These are phyloP conservation scores for Leccinellum rugosiceps DNA, from an alignment of 768 basidiomycete species.

Conservation along the genomic window DNA sequence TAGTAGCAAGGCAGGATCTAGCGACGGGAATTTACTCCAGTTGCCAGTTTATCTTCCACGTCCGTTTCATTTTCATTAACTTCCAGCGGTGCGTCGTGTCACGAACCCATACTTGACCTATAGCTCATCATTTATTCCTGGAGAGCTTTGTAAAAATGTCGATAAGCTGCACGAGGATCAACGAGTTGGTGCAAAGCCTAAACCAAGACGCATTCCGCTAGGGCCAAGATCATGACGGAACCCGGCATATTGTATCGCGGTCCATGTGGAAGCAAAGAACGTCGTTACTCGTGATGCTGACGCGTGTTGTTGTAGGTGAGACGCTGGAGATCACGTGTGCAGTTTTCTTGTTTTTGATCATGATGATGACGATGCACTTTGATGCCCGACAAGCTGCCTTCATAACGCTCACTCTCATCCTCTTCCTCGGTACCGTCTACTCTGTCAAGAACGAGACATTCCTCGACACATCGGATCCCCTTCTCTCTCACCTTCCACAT, in stretches of 20 bases:
- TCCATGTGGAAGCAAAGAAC: not conserved
- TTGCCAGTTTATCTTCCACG: too few relatives aligned
- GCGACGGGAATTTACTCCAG: not conserved
- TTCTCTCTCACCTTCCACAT: conserved; percentile 66
- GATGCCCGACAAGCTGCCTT: conserved; percentile 35
- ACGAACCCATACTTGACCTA: not conserved
- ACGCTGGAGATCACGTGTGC: too few relatives aligned
- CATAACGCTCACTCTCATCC: conserved; percentile 40
- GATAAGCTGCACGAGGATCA: not conserved
- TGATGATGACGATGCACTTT: conserved; percentile 20
- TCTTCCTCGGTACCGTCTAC: conserved; percentile 61
- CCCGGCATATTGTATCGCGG: not conserved
- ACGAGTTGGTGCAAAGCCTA: not conserved
- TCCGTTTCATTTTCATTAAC: not conserved
- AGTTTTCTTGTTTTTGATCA: not conserved
- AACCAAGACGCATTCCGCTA: not conserved
- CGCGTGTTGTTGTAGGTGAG: too few relatives aligned
- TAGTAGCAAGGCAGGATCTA: not conserved
- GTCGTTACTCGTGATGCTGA: too few relatives aligned
- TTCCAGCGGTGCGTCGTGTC: not conserved
- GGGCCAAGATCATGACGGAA: not conserved
- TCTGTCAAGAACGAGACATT: conserved; percentile 64
- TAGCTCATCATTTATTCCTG: not conserved
- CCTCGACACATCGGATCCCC: conserved; percentile 82
- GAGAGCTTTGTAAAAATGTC: not conserved